Conservation (phyloP, 306 rosid species). For the Abrus precatorius region DNA sequence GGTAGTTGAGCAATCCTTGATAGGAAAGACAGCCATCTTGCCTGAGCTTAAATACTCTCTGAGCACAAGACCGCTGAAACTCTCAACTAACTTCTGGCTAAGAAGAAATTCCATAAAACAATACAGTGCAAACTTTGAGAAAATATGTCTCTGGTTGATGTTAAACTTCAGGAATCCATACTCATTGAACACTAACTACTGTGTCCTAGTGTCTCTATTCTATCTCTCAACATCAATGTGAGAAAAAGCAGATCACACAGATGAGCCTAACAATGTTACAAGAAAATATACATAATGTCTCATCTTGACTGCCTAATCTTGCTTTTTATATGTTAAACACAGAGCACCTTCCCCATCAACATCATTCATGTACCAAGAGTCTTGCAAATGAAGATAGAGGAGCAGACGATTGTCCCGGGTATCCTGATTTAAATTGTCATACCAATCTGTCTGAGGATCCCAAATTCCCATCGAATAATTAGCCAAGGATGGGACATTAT, state of each 20-base stretch:
- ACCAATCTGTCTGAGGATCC: background rate
- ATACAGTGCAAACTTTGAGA: background rate
- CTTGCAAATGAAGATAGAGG: background rate
- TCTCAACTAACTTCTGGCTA: background rate
- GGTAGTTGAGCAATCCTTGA: too few species aligned
- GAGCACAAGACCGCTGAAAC: background rate
- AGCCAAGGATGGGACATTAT: background rate
- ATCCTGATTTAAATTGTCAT: background rate
- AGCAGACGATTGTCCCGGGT: too few species aligned
- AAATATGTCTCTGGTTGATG: background rate
- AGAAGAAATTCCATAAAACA: background rate
- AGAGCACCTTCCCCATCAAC: background rate
- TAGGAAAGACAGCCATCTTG: too few species aligned
- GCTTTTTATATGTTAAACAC: too few species aligned
- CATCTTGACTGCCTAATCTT: too few species aligned
- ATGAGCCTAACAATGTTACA: too few species aligned
- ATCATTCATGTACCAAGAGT: constrained; percentile 1
- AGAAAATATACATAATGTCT: too few species aligned
- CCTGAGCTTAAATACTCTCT: too few species aligned
- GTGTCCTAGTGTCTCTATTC: too few species aligned
- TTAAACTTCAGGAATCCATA: background rate
- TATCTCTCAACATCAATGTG: background rate
- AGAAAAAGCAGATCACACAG: too few species aligned
- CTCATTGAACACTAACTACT: too few species aligned
- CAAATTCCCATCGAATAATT: background rate